Conservation (phyloP, 1,284 basidiomycete genomes). For the Filobasidium uniguttulatum region DNA sequence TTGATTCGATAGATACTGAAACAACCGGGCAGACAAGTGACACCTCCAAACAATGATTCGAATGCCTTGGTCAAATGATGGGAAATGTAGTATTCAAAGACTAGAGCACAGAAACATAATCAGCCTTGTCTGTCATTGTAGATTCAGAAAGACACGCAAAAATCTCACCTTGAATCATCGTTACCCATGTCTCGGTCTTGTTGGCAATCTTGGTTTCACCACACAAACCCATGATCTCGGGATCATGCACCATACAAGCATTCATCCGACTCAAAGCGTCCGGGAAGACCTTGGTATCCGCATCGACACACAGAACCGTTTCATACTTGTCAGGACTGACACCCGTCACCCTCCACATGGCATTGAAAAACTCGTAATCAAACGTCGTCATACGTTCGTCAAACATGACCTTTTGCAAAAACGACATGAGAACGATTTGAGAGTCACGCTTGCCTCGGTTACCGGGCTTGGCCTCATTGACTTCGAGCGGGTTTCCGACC, state of each 20-base stretch:
- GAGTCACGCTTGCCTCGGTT: conserved; percentile 98
- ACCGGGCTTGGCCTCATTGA: conserved; percentile 79
- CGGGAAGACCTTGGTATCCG: conserved; percentile 94
- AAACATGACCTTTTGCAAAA: conserved; percentile 98
- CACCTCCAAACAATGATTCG: conserved; percentile 98
- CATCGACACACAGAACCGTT: conserved; percentile 91
- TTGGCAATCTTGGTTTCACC: conserved; percentile 99
- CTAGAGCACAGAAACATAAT: conserved; percentile 37
- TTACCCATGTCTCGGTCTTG: conserved; percentile 94
- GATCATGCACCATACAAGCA: conserved; percentile 87
- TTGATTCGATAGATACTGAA: conserved; percentile 99
- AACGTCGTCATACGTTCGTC: conserved; percentile 99
- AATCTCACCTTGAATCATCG: conserved; percentile 86
- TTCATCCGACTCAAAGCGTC: conserved; percentile 85
- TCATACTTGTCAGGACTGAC: conserved; percentile 95
- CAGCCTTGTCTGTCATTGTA: no score
- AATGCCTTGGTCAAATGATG: conserved; percentile 98
- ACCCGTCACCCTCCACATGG: conserved; percentile 84
- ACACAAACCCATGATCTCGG: conserved; percentile 96
- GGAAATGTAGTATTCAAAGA: conserved; percentile 99
- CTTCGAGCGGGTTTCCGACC: conserved; percentile 80
- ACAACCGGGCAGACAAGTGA: conserved; percentile 96
- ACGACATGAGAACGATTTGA: conserved; percentile 94
- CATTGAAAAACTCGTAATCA: conserved; percentile 99
- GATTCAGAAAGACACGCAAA: conserved; percentile 19